A percentile compares a stretch with the other conserved stretches of the same genome.
Conservation (phyloP, 2,329 filamentous ascomycete genomes). For the Colletotrichum karsti region DNA sequence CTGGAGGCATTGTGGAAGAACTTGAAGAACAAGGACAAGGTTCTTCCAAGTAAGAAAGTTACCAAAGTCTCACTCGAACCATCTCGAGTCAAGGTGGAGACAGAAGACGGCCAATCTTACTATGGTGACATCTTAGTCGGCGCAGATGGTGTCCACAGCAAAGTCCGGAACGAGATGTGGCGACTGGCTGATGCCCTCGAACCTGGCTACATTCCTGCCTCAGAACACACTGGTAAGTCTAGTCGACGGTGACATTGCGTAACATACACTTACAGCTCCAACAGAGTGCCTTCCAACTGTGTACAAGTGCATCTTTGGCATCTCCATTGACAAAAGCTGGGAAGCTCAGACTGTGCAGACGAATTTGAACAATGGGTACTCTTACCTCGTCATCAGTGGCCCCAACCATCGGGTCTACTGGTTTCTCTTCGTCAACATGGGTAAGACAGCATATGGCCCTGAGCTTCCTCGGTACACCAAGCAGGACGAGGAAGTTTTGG, state of each 20-base stretch:
- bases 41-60: slow-evolving; percentile 18
- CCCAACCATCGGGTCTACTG: slow-evolving; percentile 42
- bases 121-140: slow-evolving; percentile 32
- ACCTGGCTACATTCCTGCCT: slow-evolving; percentile 33
- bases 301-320: slow-evolving; percentile 48
- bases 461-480: slow-evolving; percentile 39
- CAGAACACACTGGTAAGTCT: slow-evolving; percentile 28
- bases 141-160: slow-evolving; percentile 50
- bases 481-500: slow-evolving; percentile 39
- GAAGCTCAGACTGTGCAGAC: slow-evolving; percentile 30
- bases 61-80: not conserved
- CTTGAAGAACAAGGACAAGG: slow-evolving; percentile 36
- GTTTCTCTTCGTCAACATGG: slow-evolving; percentile 40
- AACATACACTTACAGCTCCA: not conserved
- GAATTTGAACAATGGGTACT: slow-evolving; percentile 33
- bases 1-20: slow-evolving; percentile 43
- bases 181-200: slow-evolving; percentile 32
- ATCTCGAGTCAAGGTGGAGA: not conserved
- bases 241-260: accelerated
- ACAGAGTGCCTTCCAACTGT: slow-evolving; percentile 16
- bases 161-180: slow-evolving; percentile 40
- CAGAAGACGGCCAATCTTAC: not conserved
- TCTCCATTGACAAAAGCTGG: slow-evolving; percentile 37
- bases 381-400: slow-evolving; percentile 38
- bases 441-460: not conserved